phyloP scores from a whole-genome alignment of 106 monocot species.

The Dioscorea alata region DNA sequence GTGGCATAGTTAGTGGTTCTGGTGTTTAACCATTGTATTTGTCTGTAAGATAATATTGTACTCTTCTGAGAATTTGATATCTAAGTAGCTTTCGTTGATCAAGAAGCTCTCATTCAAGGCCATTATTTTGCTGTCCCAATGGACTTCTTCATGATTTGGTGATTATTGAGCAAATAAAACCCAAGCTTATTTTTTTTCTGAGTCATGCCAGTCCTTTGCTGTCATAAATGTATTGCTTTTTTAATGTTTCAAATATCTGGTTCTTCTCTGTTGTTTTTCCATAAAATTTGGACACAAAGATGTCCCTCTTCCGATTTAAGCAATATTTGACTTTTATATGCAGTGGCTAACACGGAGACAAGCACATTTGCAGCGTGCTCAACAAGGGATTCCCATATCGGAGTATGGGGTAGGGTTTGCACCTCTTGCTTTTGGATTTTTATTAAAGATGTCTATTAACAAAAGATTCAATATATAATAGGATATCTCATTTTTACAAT shows the following conservation, averaged over 20 bases:
- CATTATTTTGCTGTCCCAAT: not conserved
- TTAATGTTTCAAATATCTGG: no score
- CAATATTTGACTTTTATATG: not conserved
- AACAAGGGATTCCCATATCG: conserved; percentile 90
- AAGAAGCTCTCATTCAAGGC: not conserved
- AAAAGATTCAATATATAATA: no score
- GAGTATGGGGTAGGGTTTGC: conserved; percentile 72
- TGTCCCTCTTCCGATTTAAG: not conserved
- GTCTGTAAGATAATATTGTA: no score
- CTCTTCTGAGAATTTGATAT: not conserved
- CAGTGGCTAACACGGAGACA: conserved; percentile 83
- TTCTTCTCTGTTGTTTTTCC: not conserved
- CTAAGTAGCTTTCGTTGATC: not conserved
- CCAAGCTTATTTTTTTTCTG: no score
- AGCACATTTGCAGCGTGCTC: conserved; percentile 76
- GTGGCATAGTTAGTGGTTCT: no score
- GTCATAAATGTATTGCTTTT: no score
- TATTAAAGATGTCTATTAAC: no score
- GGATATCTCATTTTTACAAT: no score
- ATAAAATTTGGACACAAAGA: not conserved
- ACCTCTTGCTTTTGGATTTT: not conserved
- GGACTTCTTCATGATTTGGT: not conserved
- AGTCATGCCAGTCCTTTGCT: no score
- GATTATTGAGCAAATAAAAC: no score
- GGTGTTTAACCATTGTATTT: no score